These are phyloP conservation scores for Myotisia sp. DNA, from an alignment of 2,329 filamentous ascomycete species.

Conservation along the genomic window DNA sequence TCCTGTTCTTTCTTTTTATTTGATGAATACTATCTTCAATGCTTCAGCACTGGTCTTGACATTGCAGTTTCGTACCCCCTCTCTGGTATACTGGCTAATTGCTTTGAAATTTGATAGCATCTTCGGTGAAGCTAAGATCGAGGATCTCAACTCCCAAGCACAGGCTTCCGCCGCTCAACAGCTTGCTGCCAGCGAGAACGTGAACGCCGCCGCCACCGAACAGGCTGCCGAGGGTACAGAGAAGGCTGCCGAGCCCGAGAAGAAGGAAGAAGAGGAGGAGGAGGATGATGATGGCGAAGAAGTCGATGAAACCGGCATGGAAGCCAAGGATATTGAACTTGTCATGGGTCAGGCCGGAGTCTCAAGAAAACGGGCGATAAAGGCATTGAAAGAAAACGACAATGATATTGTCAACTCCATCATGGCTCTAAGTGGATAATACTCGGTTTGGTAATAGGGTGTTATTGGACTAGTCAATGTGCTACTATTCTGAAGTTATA, in stretches of 20 bases:
- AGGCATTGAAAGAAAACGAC: constrained; percentile 91
- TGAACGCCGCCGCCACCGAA: constrained; percentile 42
- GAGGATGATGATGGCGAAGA: constrained; percentile 92
- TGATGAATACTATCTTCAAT: no score
- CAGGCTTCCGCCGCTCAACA: constrained; percentile 93
- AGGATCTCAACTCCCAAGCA: constrained; percentile 97
- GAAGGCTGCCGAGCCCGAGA: constrained; percentile 47
- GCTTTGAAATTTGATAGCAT: constrained; percentile 53
- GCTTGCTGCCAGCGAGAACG: constrained; percentile 61
- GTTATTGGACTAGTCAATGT: no score
- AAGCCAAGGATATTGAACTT: constrained; percentile 98
- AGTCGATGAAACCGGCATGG: constrained; percentile 83
- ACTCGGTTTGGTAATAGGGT: no score
- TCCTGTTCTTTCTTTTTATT: constrained; percentile 12
- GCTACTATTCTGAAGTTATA: no score
- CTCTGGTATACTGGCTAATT: not conserved
- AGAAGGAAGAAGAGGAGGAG: constrained; percentile 59
- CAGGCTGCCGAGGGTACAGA: constrained; percentile 54
- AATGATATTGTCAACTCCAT: constrained; percentile 99
- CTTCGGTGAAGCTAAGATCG: constrained; percentile 99
- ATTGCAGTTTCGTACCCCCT: not conserved
- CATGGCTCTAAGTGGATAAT: constrained; percentile 83
- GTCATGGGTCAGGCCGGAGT: constrained; percentile 97
- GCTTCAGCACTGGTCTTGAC: no score
- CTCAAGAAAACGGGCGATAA: constrained; percentile 95